phyloP scores from a whole-genome alignment of 2,329 filamentous ascomycete genomes.

The Drechslerella coelobrocha region DNA sequence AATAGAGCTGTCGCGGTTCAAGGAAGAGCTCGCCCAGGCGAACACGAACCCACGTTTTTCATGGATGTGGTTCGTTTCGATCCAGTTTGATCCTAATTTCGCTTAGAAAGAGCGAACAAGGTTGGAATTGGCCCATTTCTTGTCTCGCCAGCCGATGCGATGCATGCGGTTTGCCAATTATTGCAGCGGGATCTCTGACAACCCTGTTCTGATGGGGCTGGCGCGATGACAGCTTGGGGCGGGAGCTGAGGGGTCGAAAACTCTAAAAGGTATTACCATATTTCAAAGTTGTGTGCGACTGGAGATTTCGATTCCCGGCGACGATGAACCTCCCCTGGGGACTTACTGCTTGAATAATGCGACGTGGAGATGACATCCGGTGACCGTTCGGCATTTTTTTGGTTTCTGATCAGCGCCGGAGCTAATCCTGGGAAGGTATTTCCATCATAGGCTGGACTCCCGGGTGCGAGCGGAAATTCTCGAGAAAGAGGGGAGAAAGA shows the following conservation, averaged over 20 bases:
- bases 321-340: constrained; percentile 11
- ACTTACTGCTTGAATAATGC: constrained; percentile 10
- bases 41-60: constrained; percentile 49
- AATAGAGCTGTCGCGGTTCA: constrained; percentile 23
- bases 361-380: not conserved
- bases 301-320: constrained; percentile 2
- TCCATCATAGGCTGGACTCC: constrained; percentile 26
- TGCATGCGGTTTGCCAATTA: constrained; percentile 31
- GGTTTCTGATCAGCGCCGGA: constrained; percentile 23
- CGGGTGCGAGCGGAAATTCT: constrained; percentile 40
- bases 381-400: constrained; percentile 26
- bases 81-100: constrained; percentile 47
- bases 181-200: constrained; percentile 10
- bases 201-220: constrained; percentile 29
- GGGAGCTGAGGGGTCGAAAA: constrained; percentile 38
- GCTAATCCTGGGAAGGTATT: constrained; percentile 36
- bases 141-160: constrained; percentile 41
- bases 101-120: constrained; percentile 35
- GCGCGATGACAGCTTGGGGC: constrained; percentile 37
- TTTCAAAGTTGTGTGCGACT: constrained; percentile 24
- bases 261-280: constrained; percentile 12
- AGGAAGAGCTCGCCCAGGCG: constrained; percentile 41
- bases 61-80: constrained; percentile 49
- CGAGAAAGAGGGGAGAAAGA: constrained; percentile 11
- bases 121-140: constrained; percentile 26